Percentiles rank a stretch among this genome's conserved stretches.
phyloP scores from a whole-genome alignment of 768 basidiomycete species.

The Gymnopilus junonius region DNA sequence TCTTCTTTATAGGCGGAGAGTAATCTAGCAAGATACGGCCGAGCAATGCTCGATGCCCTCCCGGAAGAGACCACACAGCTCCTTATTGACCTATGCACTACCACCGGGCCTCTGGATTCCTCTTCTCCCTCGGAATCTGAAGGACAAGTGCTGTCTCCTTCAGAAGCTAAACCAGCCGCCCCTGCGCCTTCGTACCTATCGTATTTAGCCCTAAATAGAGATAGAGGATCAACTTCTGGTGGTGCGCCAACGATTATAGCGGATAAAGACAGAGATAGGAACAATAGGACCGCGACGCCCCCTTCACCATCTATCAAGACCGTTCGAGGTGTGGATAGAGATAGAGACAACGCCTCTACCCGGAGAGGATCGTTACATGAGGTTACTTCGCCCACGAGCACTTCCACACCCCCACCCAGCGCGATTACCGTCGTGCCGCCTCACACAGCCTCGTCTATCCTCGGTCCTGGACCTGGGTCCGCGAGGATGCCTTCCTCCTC shows the following conservation, averaged over 20 bases:
- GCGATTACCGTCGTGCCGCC: background rate
- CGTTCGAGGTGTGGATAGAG: slow-evolving; percentile 28
- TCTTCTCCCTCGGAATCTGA: slow-evolving; percentile 42
- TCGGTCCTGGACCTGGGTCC: background rate
- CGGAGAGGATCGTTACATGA: slow-evolving; percentile 43
- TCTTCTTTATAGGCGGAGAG: slow-evolving; percentile 87
- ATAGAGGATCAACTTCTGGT: slow-evolving; percentile 23
- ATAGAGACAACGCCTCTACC: slow-evolving; percentile 33
- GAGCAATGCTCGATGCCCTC: slow-evolving; percentile 78
- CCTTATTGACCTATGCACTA: slow-evolving; percentile 90
- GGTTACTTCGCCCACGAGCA: slow-evolving; percentile 32
- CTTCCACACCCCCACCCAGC: slow-evolving; percentile 32
- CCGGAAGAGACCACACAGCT: slow-evolving; percentile 91
- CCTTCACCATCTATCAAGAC: slow-evolving; percentile 54
- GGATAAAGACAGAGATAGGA: slow-evolving; percentile 21
- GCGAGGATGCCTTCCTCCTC: background rate
- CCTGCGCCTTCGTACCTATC: slow-evolving; percentile 72
- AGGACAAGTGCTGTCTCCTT: background rate
- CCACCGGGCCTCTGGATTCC: slow-evolving; percentile 49
- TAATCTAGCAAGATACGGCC: slow-evolving; percentile 87
- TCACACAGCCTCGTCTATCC: background rate
- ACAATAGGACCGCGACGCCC: slow-evolving; percentile 30
- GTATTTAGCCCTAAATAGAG: slow-evolving; percentile 71
- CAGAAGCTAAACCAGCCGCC: slow-evolving; percentile 14
- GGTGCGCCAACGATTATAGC: slow-evolving; percentile 46